These are phyloP conservation scores for Pseudopithomyces chartarum DNA, from an alignment of 2,329 filamentous ascomycete genomes.

Conservation along the genomic window DNA sequence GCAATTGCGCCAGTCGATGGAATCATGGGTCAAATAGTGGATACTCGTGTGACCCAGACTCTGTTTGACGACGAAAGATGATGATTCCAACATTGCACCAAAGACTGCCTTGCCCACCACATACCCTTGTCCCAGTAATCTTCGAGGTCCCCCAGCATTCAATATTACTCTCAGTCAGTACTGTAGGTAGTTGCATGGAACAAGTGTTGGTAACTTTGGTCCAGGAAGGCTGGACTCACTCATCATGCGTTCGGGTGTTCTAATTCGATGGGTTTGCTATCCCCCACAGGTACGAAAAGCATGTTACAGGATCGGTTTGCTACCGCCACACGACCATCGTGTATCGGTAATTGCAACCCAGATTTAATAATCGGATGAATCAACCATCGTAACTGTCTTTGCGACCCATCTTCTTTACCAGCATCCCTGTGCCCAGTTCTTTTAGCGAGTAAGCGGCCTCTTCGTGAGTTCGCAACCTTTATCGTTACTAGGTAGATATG, in stretches of 20 bases:
- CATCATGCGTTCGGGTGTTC: constrained; percentile 20
- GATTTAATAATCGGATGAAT: neutral
- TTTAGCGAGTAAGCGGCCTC: neutral
- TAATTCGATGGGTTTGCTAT: constrained; percentile 7
- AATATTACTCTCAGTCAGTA: neutral
- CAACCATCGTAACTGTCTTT: neutral
- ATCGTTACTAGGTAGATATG: constrained; percentile 18
- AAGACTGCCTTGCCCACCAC: constrained; percentile 3
- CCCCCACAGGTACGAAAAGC: constrained; percentile 13
- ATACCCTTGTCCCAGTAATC: constrained; percentile 1
- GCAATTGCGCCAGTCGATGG: neutral
- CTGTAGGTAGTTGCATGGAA: neutral
- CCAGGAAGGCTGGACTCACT: neutral
- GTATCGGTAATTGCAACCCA: constrained; percentile 4
- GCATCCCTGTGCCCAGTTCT: constrained; percentile 2
- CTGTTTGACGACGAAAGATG: constrained; percentile 11
- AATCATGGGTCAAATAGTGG: constrained; percentile 16
- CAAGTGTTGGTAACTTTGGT: neutral
- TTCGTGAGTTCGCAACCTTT: constrained; percentile 2
- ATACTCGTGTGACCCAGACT: constrained; percentile 20
- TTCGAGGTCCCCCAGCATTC: constrained; percentile 3
- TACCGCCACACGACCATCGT: constrained; percentile 7
- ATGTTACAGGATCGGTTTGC: constrained; percentile 10
- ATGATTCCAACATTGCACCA: neutral
- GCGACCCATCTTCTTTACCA: neutral